Percentiles rank a stretch among this genome's conserved stretches.
Conservation (phyloP, 306 rosid species). For the Inga leiocalycina region DNA sequence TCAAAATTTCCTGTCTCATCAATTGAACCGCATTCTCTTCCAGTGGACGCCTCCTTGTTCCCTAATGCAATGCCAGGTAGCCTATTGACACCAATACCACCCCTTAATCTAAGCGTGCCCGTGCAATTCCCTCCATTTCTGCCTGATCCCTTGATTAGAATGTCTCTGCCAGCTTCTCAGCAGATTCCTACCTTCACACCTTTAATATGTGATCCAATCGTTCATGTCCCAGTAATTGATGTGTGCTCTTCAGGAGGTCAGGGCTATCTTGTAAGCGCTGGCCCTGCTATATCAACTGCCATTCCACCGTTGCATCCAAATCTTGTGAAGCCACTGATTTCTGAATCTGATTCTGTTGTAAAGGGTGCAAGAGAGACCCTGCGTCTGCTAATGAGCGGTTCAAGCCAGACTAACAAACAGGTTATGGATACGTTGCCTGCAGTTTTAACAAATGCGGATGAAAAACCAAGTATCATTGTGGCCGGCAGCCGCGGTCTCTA, state of each 20-base stretch:
- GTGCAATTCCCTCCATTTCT: slow-evolving; percentile 78
- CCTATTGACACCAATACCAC: slow-evolving; percentile 61
- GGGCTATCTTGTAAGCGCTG: slow-evolving; percentile 91
- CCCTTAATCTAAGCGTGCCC: slow-evolving; percentile 53
- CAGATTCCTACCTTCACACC: slow-evolving; percentile 93
- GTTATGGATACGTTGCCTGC: slow-evolving; percentile 68
- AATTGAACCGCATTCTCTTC: slow-evolving; percentile 45
- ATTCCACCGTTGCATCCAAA: slow-evolving; percentile 78
- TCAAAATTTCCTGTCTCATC: slow-evolving; percentile 44
- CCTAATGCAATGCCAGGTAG: slow-evolving; percentile 55
- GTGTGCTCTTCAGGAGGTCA: slow-evolving; percentile 93
- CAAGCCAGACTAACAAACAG: slow-evolving; percentile 69
- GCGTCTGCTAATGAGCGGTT: slow-evolving; percentile 76
- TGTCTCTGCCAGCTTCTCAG: slow-evolving; percentile 72
- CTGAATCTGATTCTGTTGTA: slow-evolving; percentile 75
- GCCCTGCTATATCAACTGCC: slow-evolving; percentile 73
- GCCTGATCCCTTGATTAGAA: slow-evolving; percentile 72
- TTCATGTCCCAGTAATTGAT: slow-evolving; percentile 88
- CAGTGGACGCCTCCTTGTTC: slow-evolving; percentile 70
- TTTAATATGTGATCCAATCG: slow-evolving; percentile 89
- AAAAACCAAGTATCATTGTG: slow-evolving; percentile 58
- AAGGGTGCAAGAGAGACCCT: slow-evolving; percentile 94
- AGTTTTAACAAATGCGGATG: slow-evolving; percentile 58
- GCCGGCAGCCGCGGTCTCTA: slow-evolving; percentile 86
- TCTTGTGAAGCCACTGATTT: slow-evolving; percentile 67